Conservation (phyloP, 1,284 basidiomycete genomes). For the Fomes fomentarius region DNA sequence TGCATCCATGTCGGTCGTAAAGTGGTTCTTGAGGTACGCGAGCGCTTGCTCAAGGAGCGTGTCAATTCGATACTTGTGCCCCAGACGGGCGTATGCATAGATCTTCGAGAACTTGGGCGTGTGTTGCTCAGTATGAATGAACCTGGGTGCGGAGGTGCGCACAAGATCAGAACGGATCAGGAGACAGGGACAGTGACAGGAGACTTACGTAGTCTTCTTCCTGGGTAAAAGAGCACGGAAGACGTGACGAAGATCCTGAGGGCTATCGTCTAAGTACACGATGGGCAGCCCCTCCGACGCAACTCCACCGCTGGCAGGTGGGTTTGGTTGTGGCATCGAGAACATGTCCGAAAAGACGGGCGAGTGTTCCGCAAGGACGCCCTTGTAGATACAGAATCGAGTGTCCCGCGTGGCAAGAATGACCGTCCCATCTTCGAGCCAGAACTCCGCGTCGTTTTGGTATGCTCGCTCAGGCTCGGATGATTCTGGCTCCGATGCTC, state of each 20-base stretch:
- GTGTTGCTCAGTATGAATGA: not conserved
- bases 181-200: not conserved
- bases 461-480: no score
- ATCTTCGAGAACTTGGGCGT: not conserved
- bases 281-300: not conserved
- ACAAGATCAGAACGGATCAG: no score
- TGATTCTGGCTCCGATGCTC: no score
- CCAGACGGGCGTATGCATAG: not conserved
- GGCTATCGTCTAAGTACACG: not conserved
- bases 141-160: not conserved
- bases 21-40: not conserved
- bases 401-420: slow-evolving; percentile 10
- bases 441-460: not conserved
- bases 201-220: not conserved
- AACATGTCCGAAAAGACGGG: slow-evolving; percentile 27
- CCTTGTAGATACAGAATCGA: slow-evolving; percentile 23
- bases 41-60: not conserved
- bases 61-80: slow-evolving; percentile 12
- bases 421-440: not conserved
- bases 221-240: not conserved
- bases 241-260: slow-evolving; percentile 1
- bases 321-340: slow-evolving; percentile 10
- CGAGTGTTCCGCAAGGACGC: slow-evolving; percentile 23
- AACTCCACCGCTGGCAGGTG: not conserved
- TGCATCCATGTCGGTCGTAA: not conserved